A percentile compares a stretch with the other conserved stretches of the same genome.
Evolutionary conservation across 2,329 filamentous ascomycete species (phyloP).

Genomic region (Aspergillus quadricinctus): DNA sequence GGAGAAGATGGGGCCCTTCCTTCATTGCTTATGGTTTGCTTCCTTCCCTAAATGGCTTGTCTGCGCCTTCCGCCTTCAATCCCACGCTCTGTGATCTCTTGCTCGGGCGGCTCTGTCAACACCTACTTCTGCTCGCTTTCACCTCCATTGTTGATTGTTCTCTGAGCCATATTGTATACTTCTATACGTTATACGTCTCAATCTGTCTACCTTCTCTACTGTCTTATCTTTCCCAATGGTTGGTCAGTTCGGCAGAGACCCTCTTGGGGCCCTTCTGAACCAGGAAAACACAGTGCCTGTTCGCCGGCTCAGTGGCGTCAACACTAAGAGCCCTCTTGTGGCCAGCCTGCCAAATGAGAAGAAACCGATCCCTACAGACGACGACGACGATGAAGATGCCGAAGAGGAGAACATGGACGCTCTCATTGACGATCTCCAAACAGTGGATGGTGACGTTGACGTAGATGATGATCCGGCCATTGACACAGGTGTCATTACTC

Average conservation of each 20-base stretch:
- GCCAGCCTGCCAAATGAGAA: background rate
- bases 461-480: slow-evolving; percentile 58
- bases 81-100: background rate
- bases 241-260: background rate
- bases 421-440: slow-evolving; percentile 83
- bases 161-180: background rate
- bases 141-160: background rate
- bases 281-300: background rate
- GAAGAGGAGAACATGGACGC: slow-evolving; percentile 81
- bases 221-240: background rate
- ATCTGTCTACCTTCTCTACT: background rate
- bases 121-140: background rate
- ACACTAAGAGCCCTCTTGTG: background rate
- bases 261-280: background rate
- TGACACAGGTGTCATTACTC: slow-evolving; percentile 47
- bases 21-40: background rate
- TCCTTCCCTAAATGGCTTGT: background rate
- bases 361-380: background rate
- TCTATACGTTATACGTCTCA: background rate
- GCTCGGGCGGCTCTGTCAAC: background rate
- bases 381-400: slow-evolving; percentile 56
- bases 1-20: background rate
- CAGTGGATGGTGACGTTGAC: slow-evolving; percentile 65
- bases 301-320: background rate
- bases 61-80: background rate